Evolutionary conservation across 371 early-diverging fungal species (phyloP).

Genomic region (Mortierella polycephala): DNA sequence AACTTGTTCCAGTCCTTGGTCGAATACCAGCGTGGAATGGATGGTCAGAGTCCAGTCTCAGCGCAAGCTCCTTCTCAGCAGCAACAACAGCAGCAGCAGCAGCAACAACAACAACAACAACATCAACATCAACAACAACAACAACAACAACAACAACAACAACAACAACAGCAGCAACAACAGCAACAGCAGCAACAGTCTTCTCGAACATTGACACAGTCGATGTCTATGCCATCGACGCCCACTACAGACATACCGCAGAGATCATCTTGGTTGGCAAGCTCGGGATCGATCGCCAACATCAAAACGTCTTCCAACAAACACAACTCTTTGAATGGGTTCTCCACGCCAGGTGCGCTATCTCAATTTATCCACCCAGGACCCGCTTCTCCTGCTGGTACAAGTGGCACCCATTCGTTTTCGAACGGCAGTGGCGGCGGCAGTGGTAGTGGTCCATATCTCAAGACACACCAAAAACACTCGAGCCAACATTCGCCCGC

Average conservation of each 20-base stretch:
- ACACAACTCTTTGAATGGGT: slow-evolving; percentile 38
- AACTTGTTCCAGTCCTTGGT: slow-evolving; percentile 57
- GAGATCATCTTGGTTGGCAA: slow-evolving; percentile 47
- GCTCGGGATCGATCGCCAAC: slow-evolving; percentile 49
- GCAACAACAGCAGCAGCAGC: slow-evolving; percentile 3
- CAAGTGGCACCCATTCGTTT: slow-evolving; percentile 9
- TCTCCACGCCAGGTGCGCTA: slow-evolving; percentile 49
- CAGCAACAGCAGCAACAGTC: slow-evolving; percentile 4
- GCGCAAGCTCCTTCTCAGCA: slow-evolving; percentile 12
- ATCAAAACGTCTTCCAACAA: slow-evolving; percentile 38
- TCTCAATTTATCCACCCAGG: slow-evolving; percentile 55
- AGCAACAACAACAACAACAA: background rate
- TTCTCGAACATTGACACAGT: slow-evolving; percentile 15
- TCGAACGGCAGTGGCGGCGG: slow-evolving; percentile 14
- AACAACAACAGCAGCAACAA: slow-evolving; percentile 5
- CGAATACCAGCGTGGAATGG: slow-evolving; percentile 47
- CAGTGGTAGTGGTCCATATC: slow-evolving; percentile 7
- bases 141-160: slow-evolving; percentile 3
- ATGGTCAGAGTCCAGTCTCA: slow-evolving; percentile 29
- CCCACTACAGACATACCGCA: slow-evolving; percentile 25
- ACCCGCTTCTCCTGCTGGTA: slow-evolving; percentile 27
- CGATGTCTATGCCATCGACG: slow-evolving; percentile 27
- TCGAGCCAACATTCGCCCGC: slow-evolving; percentile 41
- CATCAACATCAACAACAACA: slow-evolving; percentile 3
- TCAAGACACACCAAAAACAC: slow-evolving; percentile 48